These are phyloP conservation scores for Fraxinus quadrangulata DNA, from an alignment of 257 asterid species.

Conservation along the genomic window DNA sequence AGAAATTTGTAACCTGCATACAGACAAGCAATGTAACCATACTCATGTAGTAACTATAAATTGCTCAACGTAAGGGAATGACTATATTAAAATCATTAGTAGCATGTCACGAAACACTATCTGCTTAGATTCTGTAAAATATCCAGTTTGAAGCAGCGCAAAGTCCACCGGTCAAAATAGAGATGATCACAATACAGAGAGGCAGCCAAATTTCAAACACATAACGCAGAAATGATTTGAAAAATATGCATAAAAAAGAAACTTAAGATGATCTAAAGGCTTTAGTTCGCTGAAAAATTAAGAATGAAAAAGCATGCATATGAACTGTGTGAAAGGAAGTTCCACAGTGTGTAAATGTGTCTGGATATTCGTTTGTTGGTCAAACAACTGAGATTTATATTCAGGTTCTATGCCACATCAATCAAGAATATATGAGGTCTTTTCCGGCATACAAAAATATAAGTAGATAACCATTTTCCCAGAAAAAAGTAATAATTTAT, in stretches of 20 bases:
- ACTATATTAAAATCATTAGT: not conserved
- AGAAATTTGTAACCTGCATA: constrained; percentile 82
- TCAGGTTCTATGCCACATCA: not conserved
- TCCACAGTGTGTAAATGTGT: not conserved
- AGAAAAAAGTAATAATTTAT: not conserved
- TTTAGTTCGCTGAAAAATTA: not conserved
- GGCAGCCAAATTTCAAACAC: not conserved
- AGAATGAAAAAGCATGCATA: not conserved
- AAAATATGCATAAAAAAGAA: constrained; percentile 3
- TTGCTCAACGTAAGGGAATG: not conserved
- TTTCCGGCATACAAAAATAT: not conserved
- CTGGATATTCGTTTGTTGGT: not conserved
- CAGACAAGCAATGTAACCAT: constrained; percentile 7
- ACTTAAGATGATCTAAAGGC: not conserved
- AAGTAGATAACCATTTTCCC: not conserved
- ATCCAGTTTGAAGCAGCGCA: not conserved
- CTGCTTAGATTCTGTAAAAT: not conserved
- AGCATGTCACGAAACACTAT: not conserved
- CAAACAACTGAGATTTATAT: not conserved
- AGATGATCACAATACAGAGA: not conserved
- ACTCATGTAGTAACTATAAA: not conserved
- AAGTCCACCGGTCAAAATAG: not conserved
- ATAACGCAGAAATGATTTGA: not conserved
- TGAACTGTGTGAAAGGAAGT: not conserved
- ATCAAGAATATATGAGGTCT: not conserved